Percentiles rank a stretch among this genome's conserved stretches.
Evolutionary conservation across 1,284 basidiomycete genomes (phyloP).

Genomic region (Rhodotorula sp.): DNA sequence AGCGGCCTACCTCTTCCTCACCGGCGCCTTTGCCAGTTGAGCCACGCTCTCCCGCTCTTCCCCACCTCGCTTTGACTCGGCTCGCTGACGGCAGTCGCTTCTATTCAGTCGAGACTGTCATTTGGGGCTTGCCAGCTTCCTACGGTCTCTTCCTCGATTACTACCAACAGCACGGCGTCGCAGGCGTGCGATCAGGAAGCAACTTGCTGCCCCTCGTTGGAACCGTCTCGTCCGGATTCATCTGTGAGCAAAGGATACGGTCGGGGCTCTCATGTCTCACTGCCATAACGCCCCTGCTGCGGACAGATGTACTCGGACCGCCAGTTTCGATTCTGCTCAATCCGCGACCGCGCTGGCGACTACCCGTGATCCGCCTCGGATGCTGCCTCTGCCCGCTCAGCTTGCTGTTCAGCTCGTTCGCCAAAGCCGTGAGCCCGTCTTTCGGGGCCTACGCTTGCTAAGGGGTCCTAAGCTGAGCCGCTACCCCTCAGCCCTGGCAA

Average conservation of each 20-base stretch:
- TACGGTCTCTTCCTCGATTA: slow-evolving; percentile 39
- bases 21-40: slow-evolving; percentile 47
- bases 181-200: background rate
- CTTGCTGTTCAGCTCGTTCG: slow-evolving; percentile 15
- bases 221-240: slow-evolving; percentile 16
- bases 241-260: slow-evolving; percentile 9
- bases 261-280: background rate
- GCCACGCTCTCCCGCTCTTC: background rate
- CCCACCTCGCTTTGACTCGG: background rate
- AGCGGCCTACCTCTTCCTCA: slow-evolving; percentile 44
- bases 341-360: slow-evolving; percentile 22
- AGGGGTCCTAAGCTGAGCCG: background rate
- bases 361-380: slow-evolving; percentile 14
- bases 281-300: background rate
- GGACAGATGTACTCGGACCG: slow-evolving; percentile 27
- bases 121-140: slow-evolving; percentile 52
- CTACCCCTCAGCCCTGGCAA: slow-evolving; percentile 44
- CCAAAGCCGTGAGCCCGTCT: slow-evolving; percentile 10
- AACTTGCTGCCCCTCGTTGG: slow-evolving; percentile 23
- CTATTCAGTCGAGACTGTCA: slow-evolving; percentile 48
- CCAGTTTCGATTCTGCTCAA: slow-evolving; percentile 27
- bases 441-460: background rate
- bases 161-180: slow-evolving; percentile 19
- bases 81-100: background rate
- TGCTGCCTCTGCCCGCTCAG: slow-evolving; percentile 9